phyloP scores from a whole-genome alignment of 2,329 filamentous ascomycete genomes.

The Stemphylium vesicarium region DNA sequence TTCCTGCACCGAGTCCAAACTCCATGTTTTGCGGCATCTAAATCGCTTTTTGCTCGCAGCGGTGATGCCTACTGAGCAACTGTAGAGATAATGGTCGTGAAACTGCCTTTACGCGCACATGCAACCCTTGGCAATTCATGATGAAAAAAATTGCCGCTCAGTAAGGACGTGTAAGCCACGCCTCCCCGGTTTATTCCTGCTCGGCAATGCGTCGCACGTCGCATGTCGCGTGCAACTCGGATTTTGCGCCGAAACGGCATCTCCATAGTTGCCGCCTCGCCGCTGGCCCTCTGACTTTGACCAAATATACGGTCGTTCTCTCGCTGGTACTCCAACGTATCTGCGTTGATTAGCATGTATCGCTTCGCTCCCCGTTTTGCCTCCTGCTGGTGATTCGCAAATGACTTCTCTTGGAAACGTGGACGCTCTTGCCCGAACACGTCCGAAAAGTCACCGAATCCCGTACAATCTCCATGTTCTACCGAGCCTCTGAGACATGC shows the following conservation, averaged over 20 bases:
- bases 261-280: conserved; percentile 27
- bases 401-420: background rate
- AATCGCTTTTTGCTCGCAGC: background rate
- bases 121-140: background rate
- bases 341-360: background rate
- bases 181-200: conserved; percentile 17
- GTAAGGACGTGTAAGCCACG: conserved; percentile 22
- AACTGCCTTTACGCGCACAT: background rate
- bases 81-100: background rate
- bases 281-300: background rate
- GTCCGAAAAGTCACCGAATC: conserved; percentile 24
- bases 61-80: background rate
- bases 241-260: conserved; percentile 35
- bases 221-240: conserved; percentile 26
- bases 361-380: background rate
- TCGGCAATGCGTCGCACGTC: conserved; percentile 15
- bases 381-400: background rate
- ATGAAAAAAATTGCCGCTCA: conserved; percentile 16
- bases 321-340: background rate
- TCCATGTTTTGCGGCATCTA: background rate
- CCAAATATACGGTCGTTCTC: background rate
- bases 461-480: conserved; percentile 18
- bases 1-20: background rate
- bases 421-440: conserved; percentile 7
- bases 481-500: conserved; percentile 17